These are phyloP conservation scores for Rhododendron simsii DNA, from an alignment of 148 eudicot genomes.

Conservation along the genomic window DNA sequence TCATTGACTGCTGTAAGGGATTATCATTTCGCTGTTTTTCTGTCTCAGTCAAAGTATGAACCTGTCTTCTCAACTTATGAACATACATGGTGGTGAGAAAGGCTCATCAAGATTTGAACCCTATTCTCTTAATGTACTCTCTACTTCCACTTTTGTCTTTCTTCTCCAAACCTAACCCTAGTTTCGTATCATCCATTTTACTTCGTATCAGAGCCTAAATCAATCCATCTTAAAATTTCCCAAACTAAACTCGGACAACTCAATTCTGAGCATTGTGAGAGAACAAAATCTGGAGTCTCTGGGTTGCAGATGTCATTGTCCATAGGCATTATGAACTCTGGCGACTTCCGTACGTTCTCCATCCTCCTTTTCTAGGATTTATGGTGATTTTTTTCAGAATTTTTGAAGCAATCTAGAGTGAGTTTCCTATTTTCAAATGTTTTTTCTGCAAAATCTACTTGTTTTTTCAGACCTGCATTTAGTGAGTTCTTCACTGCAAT, in stretches of 20 bases:
- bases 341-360: not conserved
- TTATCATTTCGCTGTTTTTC: not conserved
- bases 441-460: not conserved
- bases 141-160: not conserved
- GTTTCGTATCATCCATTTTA: not conserved
- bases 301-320: not conserved
- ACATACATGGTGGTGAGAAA: not conserved
- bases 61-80: not conserved
- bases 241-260: not conserved
- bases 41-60: not conserved
- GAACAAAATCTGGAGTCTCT: not conserved
- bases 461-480: not conserved
- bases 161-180: not conserved
- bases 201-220: not conserved
- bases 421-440: not conserved
- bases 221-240: not conserved
- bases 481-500: not conserved
- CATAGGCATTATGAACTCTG: not conserved
- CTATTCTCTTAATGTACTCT: not conserved
- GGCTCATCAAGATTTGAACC: not conserved
- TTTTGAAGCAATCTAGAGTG: not conserved
- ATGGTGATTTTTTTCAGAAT: not conserved
- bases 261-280: not conserved
- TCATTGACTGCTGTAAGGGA: not conserved
- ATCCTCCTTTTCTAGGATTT: not conserved